Base-by-base conservation (phyloP, 306 rosid genomes). In the Cucurbita ficifolia region DNA sequence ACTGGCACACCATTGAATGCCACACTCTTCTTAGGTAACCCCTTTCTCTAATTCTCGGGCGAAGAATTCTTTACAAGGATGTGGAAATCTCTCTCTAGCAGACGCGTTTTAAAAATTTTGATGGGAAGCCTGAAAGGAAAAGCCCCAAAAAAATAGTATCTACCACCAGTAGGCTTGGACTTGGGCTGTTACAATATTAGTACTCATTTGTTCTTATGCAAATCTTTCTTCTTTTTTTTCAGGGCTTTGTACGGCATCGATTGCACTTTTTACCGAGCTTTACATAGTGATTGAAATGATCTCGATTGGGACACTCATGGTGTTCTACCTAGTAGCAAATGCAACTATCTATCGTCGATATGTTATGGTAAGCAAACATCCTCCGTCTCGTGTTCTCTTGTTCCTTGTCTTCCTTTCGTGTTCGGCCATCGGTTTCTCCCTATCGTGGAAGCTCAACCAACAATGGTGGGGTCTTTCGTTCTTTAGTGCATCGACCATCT, bases 1-100 rank as follows among this genome's bases (percentile, higher is more conserved):
- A 90, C 88, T 3, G 96, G 92, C 74, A 94, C 98, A n/a, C 98
- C 97, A 39, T 56, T 90, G 75, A 94, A 94, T 82, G 98, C 96
- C 73, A 90, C 94, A 5, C 80, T 89, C 70, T 85, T 90, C 73
- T 76, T 88, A 29, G 98, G 97, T 90, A 81, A 79, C 70, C 49
- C 40, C 10, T 64, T 24, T 24, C 16, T 29, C 24, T 68, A 22
- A n/a, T n/a, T n/a, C n/a, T n/a, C n/a, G n/a, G n/a, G n/a, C n/a
- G n/a, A n/a, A n/a, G n/a, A n/a, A 24, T 24, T 24, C 29, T 24
- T 1, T 29, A 29, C 2, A 29, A 29, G 33, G 2, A 2, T 24
- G 2, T 24, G 2, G 29, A 29, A 29, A 29, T 3, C 1, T 29
- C 33, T 29, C 3, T 0, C 33, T 29, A 29, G 4, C 3, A 2